Evolutionary conservation across 345 rosid genomes (phyloP).

Genomic region (Euphorbia lathyris): DNA sequence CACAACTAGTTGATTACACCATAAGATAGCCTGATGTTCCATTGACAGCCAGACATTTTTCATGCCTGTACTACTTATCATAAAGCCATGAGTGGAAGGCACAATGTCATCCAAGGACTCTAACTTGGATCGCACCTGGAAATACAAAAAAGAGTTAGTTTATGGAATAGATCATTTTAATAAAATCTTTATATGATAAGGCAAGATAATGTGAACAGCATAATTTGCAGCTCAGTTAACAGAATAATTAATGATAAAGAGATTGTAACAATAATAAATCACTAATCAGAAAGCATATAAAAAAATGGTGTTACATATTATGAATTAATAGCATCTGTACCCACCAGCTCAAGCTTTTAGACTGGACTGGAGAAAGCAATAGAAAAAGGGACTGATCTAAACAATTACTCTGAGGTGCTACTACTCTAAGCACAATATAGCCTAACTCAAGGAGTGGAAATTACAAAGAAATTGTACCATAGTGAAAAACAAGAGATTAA

Average conservation of each 20-base stretch:
- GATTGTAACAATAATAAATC: not conserved
- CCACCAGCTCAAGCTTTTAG: slow-evolving; percentile 3
- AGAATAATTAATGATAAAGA: not conserved
- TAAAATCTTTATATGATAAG: not conserved
- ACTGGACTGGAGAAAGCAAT: not conserved
- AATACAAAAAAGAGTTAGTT: slow-evolving; percentile 11
- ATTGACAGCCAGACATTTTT: slow-evolving; percentile 96
- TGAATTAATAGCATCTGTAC: not conserved
- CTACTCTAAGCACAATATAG: not conserved
- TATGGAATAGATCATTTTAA: not conserved
- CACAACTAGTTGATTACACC: slow-evolving; percentile 98
- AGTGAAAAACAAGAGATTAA: not conserved
- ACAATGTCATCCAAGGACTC: slow-evolving; percentile 91
- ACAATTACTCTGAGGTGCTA: not conserved
- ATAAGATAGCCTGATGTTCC: slow-evolving; percentile 97
- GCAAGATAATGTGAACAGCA: not conserved
- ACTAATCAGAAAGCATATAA: not conserved
- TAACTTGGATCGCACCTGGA: slow-evolving; percentile 77
- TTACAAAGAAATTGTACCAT: not conserved
- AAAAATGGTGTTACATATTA: not conserved
- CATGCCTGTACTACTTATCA: slow-evolving; percentile 84
- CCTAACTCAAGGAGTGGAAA: not conserved
- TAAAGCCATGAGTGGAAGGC: slow-evolving; percentile 85
- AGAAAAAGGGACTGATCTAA: not conserved
- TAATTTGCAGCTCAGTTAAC: not conserved